phyloP scores from a whole-genome alignment of 2,329 filamentous ascomycete species.

The Calycina herbarum region DNA sequence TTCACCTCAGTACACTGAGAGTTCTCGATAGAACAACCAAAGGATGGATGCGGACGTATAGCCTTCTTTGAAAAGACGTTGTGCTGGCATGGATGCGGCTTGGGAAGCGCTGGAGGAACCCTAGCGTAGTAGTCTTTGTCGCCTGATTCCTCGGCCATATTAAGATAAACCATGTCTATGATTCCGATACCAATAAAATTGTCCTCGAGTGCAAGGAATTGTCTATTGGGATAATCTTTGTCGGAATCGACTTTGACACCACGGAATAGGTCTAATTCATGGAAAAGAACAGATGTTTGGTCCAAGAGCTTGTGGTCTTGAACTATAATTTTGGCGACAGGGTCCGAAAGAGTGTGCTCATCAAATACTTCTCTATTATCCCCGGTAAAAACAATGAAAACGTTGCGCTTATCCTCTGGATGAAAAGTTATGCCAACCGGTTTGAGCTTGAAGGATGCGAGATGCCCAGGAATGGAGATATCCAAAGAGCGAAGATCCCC shows the following conservation, averaged over 20 bases:
- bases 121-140: not conserved
- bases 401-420: constrained; percentile 5
- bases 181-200: constrained; percentile 1
- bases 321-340: constrained; percentile 3
- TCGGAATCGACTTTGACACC: not conserved
- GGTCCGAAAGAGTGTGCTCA: not conserved
- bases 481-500: constrained; percentile 15
- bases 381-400: constrained; percentile 7
- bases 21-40: not conserved
- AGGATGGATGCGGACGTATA: not conserved
- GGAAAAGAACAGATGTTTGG: not conserved
- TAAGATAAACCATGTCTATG: not conserved
- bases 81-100: constrained; percentile 4
- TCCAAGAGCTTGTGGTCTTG: constrained; percentile 5
- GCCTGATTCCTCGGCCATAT: too few relatives aligned
- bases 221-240: not conserved
- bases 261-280: constrained; percentile 4
- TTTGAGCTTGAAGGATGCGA: not conserved
- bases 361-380: not conserved
- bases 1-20: not conserved
- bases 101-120: not conserved
- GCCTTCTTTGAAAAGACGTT: not conserved
- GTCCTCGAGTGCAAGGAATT: constrained; percentile 8
- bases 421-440: constrained; percentile 11
- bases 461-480: not conserved